These are phyloP conservation scores for Phoma sp. DNA, from an alignment of 2,329 filamentous ascomycete species.

Conservation along the genomic window DNA sequence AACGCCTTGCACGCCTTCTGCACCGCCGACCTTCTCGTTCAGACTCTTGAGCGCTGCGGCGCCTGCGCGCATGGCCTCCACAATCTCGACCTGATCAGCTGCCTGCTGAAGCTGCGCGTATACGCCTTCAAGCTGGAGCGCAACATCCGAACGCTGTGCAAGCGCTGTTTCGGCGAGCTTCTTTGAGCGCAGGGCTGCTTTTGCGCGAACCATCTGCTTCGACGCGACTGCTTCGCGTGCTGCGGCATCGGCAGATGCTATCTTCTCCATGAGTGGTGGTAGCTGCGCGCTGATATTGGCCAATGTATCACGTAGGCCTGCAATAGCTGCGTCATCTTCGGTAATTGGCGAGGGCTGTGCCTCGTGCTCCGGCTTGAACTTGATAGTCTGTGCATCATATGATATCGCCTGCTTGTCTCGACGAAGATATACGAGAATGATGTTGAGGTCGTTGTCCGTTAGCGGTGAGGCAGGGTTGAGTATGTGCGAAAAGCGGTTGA, in stretches of 20 bases:
- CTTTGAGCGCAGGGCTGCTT: slow-evolving; percentile 80
- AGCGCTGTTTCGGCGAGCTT: slow-evolving; percentile 80
- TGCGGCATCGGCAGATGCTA: slow-evolving; percentile 56
- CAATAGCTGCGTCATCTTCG: slow-evolving; percentile 80
- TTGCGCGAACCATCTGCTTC: slow-evolving; percentile 76
- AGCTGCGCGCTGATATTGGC: slow-evolving; percentile 70
- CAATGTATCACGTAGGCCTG: slow-evolving; percentile 77
- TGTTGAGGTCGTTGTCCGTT: slow-evolving; percentile 70
- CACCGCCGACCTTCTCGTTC: slow-evolving; percentile 78
- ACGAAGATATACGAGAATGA: slow-evolving; percentile 62
- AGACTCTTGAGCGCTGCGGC: slow-evolving; percentile 73
- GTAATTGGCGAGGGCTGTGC: slow-evolving; percentile 64
- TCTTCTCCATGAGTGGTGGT: slow-evolving; percentile 64
- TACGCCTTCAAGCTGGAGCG: slow-evolving; percentile 82
- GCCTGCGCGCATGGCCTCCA: slow-evolving; percentile 81
- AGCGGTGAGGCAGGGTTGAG: slow-evolving; percentile 38
- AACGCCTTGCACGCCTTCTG: slow-evolving; percentile 75
- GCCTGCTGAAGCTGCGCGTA: slow-evolving; percentile 86
- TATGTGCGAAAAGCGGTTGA: slow-evolving; percentile 36
- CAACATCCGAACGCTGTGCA: slow-evolving; percentile 71
- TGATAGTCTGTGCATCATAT: slow-evolving; percentile 78
- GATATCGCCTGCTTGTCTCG: slow-evolving; percentile 73
- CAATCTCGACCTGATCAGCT: slow-evolving; percentile 79
- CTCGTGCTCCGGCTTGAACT: slow-evolving; percentile 63
- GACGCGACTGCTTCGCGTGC: slow-evolving; percentile 73